Conservation (phyloP, 257 asterid species). For the Solanum ossicruentum region DNA sequence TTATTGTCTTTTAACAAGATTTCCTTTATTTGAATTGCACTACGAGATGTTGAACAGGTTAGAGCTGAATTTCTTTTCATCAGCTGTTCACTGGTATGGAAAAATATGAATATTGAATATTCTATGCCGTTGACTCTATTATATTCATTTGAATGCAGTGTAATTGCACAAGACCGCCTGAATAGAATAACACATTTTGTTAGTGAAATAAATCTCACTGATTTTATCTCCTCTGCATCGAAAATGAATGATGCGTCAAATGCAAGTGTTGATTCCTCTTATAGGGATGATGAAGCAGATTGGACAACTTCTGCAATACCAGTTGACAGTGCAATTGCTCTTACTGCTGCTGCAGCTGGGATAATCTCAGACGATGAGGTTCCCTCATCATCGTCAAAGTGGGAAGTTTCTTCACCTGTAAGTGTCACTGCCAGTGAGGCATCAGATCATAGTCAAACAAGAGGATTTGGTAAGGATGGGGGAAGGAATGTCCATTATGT, state of each 20-base stretch:
- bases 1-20: slow-evolving; percentile 80
- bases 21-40: slow-evolving; percentile 87
- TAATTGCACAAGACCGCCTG: slow-evolving; percentile 82
- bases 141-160: slow-evolving; percentile 47
- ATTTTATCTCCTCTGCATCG: slow-evolving; percentile 24
- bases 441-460: slow-evolving; percentile 36
- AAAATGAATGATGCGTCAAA: slow-evolving; percentile 17
- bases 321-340: slow-evolving; percentile 43
- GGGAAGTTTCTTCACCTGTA: slow-evolving; percentile 43
- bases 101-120: neutral
- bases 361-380: slow-evolving; percentile 55
- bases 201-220: slow-evolving; percentile 40
- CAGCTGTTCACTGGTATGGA: neutral
- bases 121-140: slow-evolving; percentile 8
- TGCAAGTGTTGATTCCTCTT: slow-evolving; percentile 29
- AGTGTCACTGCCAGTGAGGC: slow-evolving; percentile 41
- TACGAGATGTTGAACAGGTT: slow-evolving; percentile 85
- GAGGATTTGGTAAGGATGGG: slow-evolving; percentile 34
- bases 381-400: slow-evolving; percentile 31
- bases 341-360: slow-evolving; percentile 80
- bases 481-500: slow-evolving; percentile 18
- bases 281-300: slow-evolving; percentile 30
- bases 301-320: slow-evolving; percentile 72
- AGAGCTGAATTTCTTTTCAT: slow-evolving; percentile 3
- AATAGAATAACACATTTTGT: slow-evolving; percentile 70